Percentiles rank a stretch among this genome's conserved stretches.
phyloP scores from a whole-genome alignment of 192 early-diverging fungal genomes.

The Funneliformis geosporum region DNA sequence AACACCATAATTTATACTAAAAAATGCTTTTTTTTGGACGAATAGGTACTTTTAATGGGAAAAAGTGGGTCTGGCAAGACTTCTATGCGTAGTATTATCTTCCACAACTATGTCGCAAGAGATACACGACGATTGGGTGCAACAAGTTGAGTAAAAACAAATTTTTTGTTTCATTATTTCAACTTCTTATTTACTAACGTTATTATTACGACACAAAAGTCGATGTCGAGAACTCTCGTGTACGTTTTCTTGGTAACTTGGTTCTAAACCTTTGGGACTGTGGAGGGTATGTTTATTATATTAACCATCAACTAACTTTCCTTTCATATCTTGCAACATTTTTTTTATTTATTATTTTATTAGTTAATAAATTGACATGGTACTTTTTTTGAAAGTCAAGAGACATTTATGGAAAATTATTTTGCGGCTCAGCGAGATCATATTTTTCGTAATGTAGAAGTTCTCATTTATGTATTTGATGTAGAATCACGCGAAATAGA shows the following conservation, averaged over 20 bases:
- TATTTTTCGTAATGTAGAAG: conserved; percentile 97
- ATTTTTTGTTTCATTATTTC: background rate
- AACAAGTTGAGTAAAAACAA: conserved; percentile 66
- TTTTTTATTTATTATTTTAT: conserved; percentile 23
- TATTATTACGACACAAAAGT: conserved; percentile 51
- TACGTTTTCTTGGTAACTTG: conserved; percentile 93
- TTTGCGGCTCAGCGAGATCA: conserved; percentile 89
- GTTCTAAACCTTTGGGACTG: conserved; percentile 99
- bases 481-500: conserved; percentile 89
- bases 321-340: background rate
- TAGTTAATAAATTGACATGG: background rate
- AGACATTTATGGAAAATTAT: conserved; percentile 96
- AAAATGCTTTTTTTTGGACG: background rate
- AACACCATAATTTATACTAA: background rate
- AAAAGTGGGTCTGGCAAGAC: conserved; percentile 97
- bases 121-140: conserved; percentile 95
- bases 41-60: conserved; percentile 96
- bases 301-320: background rate
- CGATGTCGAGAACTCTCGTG: conserved; percentile 96
- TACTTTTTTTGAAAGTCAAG: conserved; percentile 61
- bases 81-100: conserved; percentile 98
- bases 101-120: conserved; percentile 93
- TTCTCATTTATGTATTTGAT: conserved; percentile 99
- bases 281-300: conserved; percentile 62
- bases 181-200: background rate